Evolutionary conservation across 2,329 filamentous ascomycete genomes (phyloP), one percentile per base, ranked within the genome.

Genomic region (Raffaelea ambrosiae): DNA sequence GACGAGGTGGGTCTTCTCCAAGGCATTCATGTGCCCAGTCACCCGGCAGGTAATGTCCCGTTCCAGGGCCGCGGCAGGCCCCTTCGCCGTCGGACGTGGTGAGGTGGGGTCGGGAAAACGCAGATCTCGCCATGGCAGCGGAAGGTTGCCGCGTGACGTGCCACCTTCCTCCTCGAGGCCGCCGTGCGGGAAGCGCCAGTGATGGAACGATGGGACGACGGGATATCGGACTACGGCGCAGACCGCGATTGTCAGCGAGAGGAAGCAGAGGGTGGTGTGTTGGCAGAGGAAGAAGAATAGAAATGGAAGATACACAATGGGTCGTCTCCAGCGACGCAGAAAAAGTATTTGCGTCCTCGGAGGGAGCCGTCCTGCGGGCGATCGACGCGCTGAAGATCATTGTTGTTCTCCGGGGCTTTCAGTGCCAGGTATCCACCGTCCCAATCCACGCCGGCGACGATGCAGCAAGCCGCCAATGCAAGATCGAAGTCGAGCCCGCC

Each of bases 401-500:
- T 29, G 20, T 39, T 29, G 20, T 13, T 29, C 40, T 21, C 40
- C 21, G 41, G 35, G 26, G 35, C 41, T 44, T 48, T 44, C 33
- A 40, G 26, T 40, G 46, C 41, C 22, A 48, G 40, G 41, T 48
- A 44, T 26, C 40, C 43, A 14, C 40, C 33, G 38, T 40, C 39
- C 47, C 33, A 45, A 19, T 46, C n/a, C 47, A 49, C 47, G 14
- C 46, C 46, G 42, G 46, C 42, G 23, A 44, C n/a, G 19, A 48
- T 48, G 36, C 41, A 48, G 46, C 46, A 44, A 23, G 46, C 46
- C 46, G 26, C 22, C 14, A 44, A 36, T 35, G 46, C 19, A 35
- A 48, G 46, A 41, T 48, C 41, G 14, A 44, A 48, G 42, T 44
- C 42, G 36, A 48, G 46, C 19, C 46, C 46, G 42, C 46, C 46